These are phyloP conservation scores for Rhodofomes roseus DNA, from an alignment of 1,284 basidiomycete genomes.

Conservation along the genomic window DNA sequence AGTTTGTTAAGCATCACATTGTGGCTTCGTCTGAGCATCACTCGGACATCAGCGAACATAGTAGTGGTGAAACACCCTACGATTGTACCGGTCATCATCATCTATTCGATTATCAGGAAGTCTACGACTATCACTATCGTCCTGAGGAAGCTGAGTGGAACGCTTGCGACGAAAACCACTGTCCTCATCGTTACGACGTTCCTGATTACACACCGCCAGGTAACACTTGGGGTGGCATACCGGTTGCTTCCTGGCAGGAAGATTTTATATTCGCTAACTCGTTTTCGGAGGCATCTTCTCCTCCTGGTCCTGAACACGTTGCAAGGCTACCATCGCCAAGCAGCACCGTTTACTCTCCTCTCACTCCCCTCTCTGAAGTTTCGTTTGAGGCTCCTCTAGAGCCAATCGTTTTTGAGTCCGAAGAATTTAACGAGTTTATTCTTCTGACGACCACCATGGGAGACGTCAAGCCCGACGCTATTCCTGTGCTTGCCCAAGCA, in stretches of 20 bases:
- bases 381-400: no score
- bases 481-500: not conserved
- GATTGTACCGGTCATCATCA: not conserved
- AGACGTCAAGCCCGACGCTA: not conserved
- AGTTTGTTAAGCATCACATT: not conserved
- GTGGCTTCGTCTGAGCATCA: not conserved
- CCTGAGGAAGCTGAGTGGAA: not conserved
- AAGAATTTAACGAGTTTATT: no score
- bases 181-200: not conserved
- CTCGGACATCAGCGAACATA: not conserved
- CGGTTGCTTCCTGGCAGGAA: not conserved
- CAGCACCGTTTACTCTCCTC: no score
- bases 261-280: not conserved
- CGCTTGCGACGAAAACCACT: not conserved
- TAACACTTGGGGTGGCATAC: not conserved
- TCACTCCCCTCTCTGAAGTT: no score
- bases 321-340: no score
- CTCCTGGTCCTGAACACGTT: no score
- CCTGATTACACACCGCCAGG: not conserved
- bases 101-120: not conserved
- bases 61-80: not conserved
- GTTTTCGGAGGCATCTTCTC: no score
- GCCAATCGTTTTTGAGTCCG: no score
- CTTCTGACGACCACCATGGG: not conserved
- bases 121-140: not conserved